These are phyloP conservation scores for Zoysia pacifica DNA, from an alignment of 176 grass and related monocot genomes.

Conservation along the genomic window DNA sequence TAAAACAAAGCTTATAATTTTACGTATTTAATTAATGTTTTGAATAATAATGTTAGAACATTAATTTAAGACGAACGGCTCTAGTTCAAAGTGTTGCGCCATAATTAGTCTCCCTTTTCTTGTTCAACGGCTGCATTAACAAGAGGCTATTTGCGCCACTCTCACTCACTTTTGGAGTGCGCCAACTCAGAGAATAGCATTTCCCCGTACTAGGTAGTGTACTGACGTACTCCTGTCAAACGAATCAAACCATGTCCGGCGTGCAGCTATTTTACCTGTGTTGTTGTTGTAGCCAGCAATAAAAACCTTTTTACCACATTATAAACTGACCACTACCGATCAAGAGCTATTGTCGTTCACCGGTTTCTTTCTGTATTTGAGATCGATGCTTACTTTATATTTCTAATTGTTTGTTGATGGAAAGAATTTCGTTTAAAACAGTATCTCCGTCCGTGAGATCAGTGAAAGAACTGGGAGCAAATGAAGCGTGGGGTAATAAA, in stretches of 20 bases:
- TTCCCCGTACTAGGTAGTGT: not conserved
- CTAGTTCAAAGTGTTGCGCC: not conserved
- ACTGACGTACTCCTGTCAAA: no score
- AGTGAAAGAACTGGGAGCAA: not conserved
- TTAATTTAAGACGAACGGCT: not conserved
- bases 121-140: conserved; percentile 13
- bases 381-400: not conserved
- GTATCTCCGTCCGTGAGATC: not conserved
- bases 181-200: not conserved
- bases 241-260: not conserved
- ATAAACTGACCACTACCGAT: not conserved
- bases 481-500: not conserved
- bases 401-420: not conserved
- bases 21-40: no score
- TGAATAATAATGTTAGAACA: not conserved
- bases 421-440: not conserved
- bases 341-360: not conserved
- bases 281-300: not conserved
- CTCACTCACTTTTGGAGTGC: not conserved
- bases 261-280: not conserved
- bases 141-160: not conserved
- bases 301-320: not conserved
- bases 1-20: no score
- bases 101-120: conserved; percentile 1
- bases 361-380: not conserved